phyloP scores from a whole-genome alignment of 805 yeast genomes.

The Candida patagonica region DNA sequence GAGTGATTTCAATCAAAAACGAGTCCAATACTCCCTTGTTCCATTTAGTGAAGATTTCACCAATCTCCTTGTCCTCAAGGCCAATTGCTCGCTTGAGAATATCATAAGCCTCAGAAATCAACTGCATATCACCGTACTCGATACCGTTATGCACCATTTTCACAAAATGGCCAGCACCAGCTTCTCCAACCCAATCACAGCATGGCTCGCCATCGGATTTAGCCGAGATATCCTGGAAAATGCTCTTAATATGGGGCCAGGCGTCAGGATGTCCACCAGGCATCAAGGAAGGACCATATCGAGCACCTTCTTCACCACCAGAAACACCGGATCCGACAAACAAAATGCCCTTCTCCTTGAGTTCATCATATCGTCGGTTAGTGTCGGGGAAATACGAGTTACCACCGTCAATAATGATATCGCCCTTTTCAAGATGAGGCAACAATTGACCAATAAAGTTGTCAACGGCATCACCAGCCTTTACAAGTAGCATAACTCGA shows the following conservation, averaged over 20 bases:
- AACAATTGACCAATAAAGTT: slow-evolving; percentile 77
- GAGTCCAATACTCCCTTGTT: slow-evolving; percentile 97
- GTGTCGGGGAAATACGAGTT: slow-evolving; percentile 99
- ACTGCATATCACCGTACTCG: slow-evolving; percentile 99
- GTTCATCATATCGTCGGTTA: slow-evolving; percentile 90
- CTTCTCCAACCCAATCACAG: slow-evolving; percentile 99
- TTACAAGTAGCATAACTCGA: slow-evolving; percentile 86
- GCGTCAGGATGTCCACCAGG: slow-evolving; percentile 98
- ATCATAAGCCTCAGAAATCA: slow-evolving; percentile 96
- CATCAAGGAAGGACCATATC: slow-evolving; percentile 98
- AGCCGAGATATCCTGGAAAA: slow-evolving; percentile 94
- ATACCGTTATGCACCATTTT: slow-evolving; percentile 99
- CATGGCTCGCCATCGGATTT: slow-evolving; percentile 98
- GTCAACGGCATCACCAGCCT: slow-evolving; percentile 96
- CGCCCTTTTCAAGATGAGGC: slow-evolving; percentile 91
- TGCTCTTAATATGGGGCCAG: slow-evolving; percentile 96
- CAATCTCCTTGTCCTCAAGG: slow-evolving; percentile 82
- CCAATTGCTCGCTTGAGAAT: slow-evolving; percentile 91
- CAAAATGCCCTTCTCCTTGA: slow-evolving; percentile 74
- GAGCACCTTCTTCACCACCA: slow-evolving; percentile 99
- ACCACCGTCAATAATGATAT: slow-evolving; percentile 99
- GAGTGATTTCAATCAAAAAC: slow-evolving; percentile 91
- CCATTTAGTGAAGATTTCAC: slow-evolving; percentile 87
- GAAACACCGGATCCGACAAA: slow-evolving; percentile 99
- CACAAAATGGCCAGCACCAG: slow-evolving; percentile 98